A percentile compares a stretch with the other conserved stretches of the same genome.
These are phyloP conservation scores for Trichosporon sp. DNA, from an alignment of 1,284 basidiomycete genomes.

Conservation along the genomic window DNA sequence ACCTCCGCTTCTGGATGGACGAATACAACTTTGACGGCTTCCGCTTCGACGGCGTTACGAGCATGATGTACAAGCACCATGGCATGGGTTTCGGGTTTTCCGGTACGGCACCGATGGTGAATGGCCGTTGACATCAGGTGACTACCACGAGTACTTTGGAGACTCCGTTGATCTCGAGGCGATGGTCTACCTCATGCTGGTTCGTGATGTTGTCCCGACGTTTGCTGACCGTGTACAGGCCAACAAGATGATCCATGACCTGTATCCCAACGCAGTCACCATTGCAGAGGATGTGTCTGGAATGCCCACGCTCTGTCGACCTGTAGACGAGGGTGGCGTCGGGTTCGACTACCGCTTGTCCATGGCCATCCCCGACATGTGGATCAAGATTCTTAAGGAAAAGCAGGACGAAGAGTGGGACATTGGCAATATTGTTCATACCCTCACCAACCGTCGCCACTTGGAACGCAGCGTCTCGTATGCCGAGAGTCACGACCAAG, in stretches of 20 bases:
- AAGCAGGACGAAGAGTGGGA: slow-evolving; percentile 86
- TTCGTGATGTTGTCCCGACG: slow-evolving; percentile 57
- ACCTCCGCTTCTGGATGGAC: slow-evolving; percentile 93
- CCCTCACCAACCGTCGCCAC: slow-evolving; percentile 84
- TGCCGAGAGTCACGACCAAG: slow-evolving; percentile 96
- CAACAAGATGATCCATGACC: slow-evolving; percentile 81
- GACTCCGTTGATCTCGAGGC: slow-evolving; percentile 80
- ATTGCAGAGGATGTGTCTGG: slow-evolving; percentile 97
- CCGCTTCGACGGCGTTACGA: slow-evolving; percentile 97
- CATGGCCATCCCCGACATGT: slow-evolving; percentile 99
- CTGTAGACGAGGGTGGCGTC: slow-evolving; percentile 79
- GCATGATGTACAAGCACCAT: slow-evolving; percentile 98
- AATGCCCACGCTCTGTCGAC: slow-evolving; percentile 90
- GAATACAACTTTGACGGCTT: slow-evolving; percentile 96
- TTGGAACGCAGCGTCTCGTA: slow-evolving; percentile 92
- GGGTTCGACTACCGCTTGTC: slow-evolving; percentile 97
- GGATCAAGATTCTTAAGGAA: slow-evolving; percentile 98
- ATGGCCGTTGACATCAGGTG: slow-evolving; percentile 58
- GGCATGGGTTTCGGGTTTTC: slow-evolving; percentile 97
- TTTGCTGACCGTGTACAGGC: slow-evolving; percentile 63
- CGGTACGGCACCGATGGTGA: slow-evolving; percentile 52
- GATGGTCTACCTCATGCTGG: slow-evolving; percentile 94
- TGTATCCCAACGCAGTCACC: slow-evolving; percentile 80
- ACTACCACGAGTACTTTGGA: slow-evolving; percentile 98
- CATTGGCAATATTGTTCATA: slow-evolving; percentile 82